phyloP scores from a whole-genome alignment of 2,329 filamentous ascomycete species.

The Exophiala dermatitidis region DNA sequence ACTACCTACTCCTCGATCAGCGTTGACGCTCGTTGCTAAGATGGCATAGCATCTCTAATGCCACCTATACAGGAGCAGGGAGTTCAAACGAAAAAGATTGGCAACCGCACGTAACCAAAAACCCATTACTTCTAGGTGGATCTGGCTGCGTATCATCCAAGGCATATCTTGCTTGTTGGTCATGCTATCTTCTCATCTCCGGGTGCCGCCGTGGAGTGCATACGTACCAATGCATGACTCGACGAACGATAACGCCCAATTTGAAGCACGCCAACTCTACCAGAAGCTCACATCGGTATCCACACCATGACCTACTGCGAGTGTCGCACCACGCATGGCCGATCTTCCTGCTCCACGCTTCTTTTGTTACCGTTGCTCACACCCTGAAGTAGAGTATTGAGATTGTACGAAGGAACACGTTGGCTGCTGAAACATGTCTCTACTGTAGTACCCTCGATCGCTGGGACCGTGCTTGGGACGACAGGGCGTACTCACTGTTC shows the following conservation, averaged over 20 bases:
- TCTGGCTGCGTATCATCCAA: no score
- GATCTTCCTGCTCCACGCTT: not conserved
- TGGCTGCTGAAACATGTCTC: constrained; percentile 10
- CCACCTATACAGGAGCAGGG: no score
- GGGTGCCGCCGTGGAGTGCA: not conserved
- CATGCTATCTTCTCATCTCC: not conserved
- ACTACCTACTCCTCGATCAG: not conserved
- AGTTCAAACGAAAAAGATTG: no score
- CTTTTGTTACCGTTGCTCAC: not conserved
- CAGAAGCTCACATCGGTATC: not conserved
- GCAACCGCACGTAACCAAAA: no score
- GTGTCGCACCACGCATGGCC: not conserved
- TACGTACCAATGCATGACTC: not conserved
- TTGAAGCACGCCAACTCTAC: not conserved
- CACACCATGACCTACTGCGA: not conserved
- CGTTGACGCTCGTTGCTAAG: not conserved
- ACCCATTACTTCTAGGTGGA: no score
- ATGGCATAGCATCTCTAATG: no score
- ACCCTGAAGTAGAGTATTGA: not conserved
- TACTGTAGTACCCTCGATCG: not conserved
- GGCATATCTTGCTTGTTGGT: no score
- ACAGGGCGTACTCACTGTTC: no score
- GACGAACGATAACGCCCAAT: not conserved
- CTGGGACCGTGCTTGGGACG: no score
- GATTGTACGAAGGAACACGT: not conserved